Percentiles rank a stretch among this genome's conserved stretches.
These are phyloP conservation scores for Angomonas ambiguus DNA, from an alignment of 208 protist species.

Conservation along the genomic window DNA sequence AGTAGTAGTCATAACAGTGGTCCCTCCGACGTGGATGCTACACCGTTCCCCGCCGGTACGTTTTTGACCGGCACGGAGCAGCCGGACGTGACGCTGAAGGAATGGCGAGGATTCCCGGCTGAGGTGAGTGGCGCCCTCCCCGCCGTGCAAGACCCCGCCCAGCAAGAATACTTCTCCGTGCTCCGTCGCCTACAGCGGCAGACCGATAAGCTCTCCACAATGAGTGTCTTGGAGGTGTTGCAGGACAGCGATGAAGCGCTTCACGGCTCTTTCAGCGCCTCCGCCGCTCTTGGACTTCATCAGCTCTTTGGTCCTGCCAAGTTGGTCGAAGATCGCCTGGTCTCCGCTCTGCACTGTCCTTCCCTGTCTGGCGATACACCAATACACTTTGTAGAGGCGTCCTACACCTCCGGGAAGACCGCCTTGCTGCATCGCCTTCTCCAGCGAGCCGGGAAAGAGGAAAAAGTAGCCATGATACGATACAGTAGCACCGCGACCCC, in stretches of 20 bases:
- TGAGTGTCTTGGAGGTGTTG: slow-evolving; percentile 54
- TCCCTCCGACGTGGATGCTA: slow-evolving; percentile 18
- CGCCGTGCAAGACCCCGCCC: slow-evolving; percentile 35
- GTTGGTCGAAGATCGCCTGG: slow-evolving; percentile 74
- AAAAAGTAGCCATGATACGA: slow-evolving; percentile 64
- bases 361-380: slow-evolving; percentile 47
- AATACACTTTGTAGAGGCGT: slow-evolving; percentile 75
- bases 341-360: slow-evolving; percentile 53
- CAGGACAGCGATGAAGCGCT: slow-evolving; percentile 42
- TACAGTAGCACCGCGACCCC: slow-evolving; percentile 68
- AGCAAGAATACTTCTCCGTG: slow-evolving; percentile 74
- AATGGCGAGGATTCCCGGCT: slow-evolving; percentile 55
- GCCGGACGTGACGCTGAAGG: slow-evolving; percentile 54
- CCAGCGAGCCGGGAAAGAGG: slow-evolving; percentile 21
- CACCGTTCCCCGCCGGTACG: slow-evolving; percentile 31
- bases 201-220: slow-evolving; percentile 45
- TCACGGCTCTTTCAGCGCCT: slow-evolving; percentile 52
- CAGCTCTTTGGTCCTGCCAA: slow-evolving; percentile 77
- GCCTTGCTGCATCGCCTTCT: slow-evolving; percentile 66
- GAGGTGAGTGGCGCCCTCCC: slow-evolving; percentile 11
- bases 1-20: not conserved
- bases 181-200: slow-evolving; percentile 58
- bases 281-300: slow-evolving; percentile 54
- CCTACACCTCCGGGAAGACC: slow-evolving; percentile 64
- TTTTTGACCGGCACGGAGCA: slow-evolving; percentile 56